A percentile compares a stretch with the other conserved stretches of the same genome.
Conservation (phyloP, 1,284 basidiomycete genomes). For the Pseudozyma tsukubaensis region DNA sequence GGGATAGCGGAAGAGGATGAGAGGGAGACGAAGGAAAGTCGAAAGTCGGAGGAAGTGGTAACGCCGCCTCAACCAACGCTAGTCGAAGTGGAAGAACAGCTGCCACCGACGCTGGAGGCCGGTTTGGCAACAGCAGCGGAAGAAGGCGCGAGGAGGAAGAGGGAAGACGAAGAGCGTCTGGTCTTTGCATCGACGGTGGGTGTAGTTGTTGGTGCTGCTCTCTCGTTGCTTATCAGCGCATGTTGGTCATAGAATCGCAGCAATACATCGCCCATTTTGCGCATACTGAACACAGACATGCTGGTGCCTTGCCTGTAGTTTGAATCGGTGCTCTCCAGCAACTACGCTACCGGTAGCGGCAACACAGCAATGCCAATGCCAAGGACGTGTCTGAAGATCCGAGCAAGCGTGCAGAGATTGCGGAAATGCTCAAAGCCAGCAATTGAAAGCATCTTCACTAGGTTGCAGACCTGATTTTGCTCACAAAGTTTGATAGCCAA, state of each 20-base stretch:
- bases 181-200: slow-evolving; percentile 45
- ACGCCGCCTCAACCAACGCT: not conserved
- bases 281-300: no score
- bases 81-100: not conserved
- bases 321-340: not conserved
- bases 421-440: no score
- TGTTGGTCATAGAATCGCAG: slow-evolving; percentile 25
- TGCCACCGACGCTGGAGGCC: no score
- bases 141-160: not conserved
- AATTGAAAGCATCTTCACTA: no score
- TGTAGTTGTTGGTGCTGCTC: slow-evolving; percentile 37
- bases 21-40: not conserved
- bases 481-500: no score
- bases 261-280: no score
- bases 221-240: slow-evolving; percentile 39
- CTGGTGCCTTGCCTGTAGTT: no score
- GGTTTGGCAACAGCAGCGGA: not conserved
- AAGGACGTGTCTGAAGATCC: no score
- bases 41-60: not conserved
- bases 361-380: no score
- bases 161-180: slow-evolving; percentile 26
- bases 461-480: no score
- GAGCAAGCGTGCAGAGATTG: no score
- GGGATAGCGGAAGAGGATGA: not conserved
- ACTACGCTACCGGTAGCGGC: no score